A percentile compares a stretch with the other conserved stretches of the same genome.
These are phyloP conservation scores for Sphaerobolus stellatus DNA, from an alignment of 1,284 basidiomycete genomes.

Conservation along the genomic window DNA sequence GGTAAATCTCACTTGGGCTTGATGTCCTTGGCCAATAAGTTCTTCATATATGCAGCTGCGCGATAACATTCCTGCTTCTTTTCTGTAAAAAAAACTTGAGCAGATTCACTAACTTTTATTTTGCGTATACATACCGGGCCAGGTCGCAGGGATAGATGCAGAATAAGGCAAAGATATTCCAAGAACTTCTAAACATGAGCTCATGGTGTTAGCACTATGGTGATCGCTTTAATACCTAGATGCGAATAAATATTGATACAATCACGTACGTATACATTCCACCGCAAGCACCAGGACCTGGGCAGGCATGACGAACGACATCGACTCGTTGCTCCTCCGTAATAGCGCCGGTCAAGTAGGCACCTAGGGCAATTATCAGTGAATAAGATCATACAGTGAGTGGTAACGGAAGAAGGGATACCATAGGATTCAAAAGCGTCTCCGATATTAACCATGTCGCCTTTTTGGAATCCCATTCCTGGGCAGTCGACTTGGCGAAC, in stretches of 20 bases:
- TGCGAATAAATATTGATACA: background rate
- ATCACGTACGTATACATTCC: constrained; percentile 76
- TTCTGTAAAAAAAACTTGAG: constrained; percentile 40
- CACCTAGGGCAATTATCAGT: constrained; percentile 43
- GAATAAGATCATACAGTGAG: constrained; percentile 9
- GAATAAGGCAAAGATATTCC: constrained; percentile 92
- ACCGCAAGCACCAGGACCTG: constrained; percentile 74
- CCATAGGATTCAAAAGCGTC: constrained; percentile 85
- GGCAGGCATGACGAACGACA: constrained; percentile 80
- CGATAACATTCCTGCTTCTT: constrained; percentile 84
- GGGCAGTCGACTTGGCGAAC: constrained; percentile 77
- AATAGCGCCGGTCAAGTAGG: constrained; percentile 72
- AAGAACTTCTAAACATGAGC: constrained; percentile 84
- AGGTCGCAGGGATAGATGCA: constrained; percentile 79
- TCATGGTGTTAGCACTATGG: constrained; percentile 85
- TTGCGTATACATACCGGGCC: constrained; percentile 49
- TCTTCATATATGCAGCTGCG: constrained; percentile 81
- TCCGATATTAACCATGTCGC: constrained; percentile 78
- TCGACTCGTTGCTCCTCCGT: constrained; percentile 76
- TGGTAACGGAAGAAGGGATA: constrained; percentile 23
- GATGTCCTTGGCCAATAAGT: constrained; percentile 80
- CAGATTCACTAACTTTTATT: background rate
- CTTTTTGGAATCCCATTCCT: constrained; percentile 72
- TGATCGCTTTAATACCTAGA: no score
- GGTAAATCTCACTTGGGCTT: constrained; percentile 71